Base-by-base conservation (phyloP, 441 rosid genomes). In the Hura crepitans region DNA sequence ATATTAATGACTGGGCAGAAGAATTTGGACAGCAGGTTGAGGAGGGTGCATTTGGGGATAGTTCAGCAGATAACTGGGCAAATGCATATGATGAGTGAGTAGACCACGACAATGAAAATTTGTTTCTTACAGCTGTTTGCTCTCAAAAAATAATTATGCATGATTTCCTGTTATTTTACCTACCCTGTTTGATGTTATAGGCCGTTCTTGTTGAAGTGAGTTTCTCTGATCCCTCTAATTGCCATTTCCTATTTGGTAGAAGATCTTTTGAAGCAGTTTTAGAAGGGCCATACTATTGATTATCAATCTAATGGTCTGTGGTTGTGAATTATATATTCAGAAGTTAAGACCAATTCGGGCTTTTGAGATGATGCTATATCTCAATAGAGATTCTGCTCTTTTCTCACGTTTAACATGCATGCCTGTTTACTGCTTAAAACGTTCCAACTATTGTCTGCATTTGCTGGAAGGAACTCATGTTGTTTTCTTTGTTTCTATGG, bases 81-180 rank as follows among this genome's bases (percentile, higher is more conserved):
- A 87, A 82, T 81, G 93, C 96, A 59, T 95, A 90, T 77, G 96
- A 91, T 72, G 98, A 90, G 99, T 95, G 81, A 87, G 97, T 88
- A 69, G 4, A 6, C 47, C 13, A 42, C 46, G 12, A 13, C 11
- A n/a, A 0, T 76, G 31, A 28, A 61, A 49, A 62, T 61, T 45
- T 54, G 58, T 63, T 62, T 60, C 37, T 23, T 12, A 11, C 27
- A 17, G 17, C 31, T 28, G n/a, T 70, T 23, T 35, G 22, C 7
- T 2, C 53, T 17, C 9, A 27, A 56, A n/a, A 39, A 2, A 70
- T 49, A 5, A 18, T 45, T 9, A 20, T 33, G 11, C 17, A 42
- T 51, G 5, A 20, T 12, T 39, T 71, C n/a, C 56, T 22, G 27
- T 5, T 59, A 17, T 3, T 49, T 49, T 5, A 56, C 5, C 10